phyloP scores from a whole-genome alignment of 305 asterid species.

The Fraxinus latifolia region DNA sequence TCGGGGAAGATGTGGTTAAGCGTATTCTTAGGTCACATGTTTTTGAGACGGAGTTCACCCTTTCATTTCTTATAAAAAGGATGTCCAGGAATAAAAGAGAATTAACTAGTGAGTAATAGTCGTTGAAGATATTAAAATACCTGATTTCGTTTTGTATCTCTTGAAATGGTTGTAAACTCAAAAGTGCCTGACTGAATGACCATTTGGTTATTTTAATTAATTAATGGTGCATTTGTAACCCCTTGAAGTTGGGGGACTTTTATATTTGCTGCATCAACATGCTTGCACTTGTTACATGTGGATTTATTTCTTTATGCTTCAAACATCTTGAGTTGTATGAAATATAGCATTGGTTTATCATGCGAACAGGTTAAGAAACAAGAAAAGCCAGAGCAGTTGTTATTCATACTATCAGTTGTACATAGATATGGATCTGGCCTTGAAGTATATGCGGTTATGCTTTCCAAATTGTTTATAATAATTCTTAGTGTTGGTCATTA shows the following conservation, averaged over 20 bases:
- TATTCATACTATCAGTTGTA: background rate
- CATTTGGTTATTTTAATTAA: background rate
- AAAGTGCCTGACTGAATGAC: background rate
- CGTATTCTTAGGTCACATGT: background rate
- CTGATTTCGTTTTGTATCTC: background rate
- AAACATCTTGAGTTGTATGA: constrained; percentile 19
- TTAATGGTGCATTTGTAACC: background rate
- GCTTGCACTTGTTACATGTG: constrained; percentile 13
- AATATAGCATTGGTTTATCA: constrained; percentile 19
- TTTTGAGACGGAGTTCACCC: background rate
- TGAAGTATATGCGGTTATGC: background rate
- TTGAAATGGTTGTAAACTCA: background rate
- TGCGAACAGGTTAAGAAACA: background rate
- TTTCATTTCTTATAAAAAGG: background rate
- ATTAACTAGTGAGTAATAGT: background rate
- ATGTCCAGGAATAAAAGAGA: background rate
- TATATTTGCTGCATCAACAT: background rate
- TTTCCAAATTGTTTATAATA: background rate
- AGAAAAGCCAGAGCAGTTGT: background rate
- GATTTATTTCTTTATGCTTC: constrained; percentile 3
- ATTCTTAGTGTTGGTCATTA: background rate
- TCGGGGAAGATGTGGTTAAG: constrained; percentile 4
- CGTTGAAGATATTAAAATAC: background rate
- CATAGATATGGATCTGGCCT: background rate
- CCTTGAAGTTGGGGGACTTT: background rate